Percentiles rank a stretch among this genome's conserved stretches.
These are phyloP conservation scores for Fusarium acutatum DNA, from an alignment of 2,329 filamentous ascomycete species.

Conservation along the genomic window DNA sequence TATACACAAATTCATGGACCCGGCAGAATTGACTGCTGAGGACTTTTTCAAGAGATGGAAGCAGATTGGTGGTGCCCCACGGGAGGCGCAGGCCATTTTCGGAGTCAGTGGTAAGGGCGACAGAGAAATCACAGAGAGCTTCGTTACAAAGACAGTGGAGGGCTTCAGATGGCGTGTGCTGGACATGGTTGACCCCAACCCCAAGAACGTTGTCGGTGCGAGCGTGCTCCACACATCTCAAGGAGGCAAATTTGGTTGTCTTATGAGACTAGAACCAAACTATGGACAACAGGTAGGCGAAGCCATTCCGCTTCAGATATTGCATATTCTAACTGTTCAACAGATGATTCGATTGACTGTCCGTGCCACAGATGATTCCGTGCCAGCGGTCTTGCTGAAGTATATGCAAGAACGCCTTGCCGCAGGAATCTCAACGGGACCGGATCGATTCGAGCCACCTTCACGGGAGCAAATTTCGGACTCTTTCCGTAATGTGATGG, in stretches of 20 bases:
- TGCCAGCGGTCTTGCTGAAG: constrained; percentile 82
- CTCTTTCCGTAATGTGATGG: constrained; percentile 65
- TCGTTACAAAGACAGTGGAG: constrained; percentile 76
- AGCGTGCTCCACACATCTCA: constrained; percentile 84
- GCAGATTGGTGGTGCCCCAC: constrained; percentile 88
- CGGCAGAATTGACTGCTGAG: constrained; percentile 83
- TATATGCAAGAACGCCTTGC: constrained; percentile 87
- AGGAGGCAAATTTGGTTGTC: constrained; percentile 91
- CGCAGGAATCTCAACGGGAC: constrained; percentile 55
- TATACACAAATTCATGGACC: constrained; percentile 96
- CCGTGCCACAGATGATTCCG: constrained; percentile 89
- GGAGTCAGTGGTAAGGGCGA: constrained; percentile 63
- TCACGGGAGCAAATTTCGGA: constrained; percentile 62
- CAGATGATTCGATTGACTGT: constrained; percentile 97
- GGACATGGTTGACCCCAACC: constrained; percentile 87
- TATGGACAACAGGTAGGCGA: constrained; percentile 84
- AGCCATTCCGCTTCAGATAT: not conserved
- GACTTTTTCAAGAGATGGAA: constrained; percentile 99
- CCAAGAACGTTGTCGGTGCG: constrained; percentile 91
- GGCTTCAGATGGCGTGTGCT: constrained; percentile 92
- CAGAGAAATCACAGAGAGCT: constrained; percentile 73
- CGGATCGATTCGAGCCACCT: constrained; percentile 52
- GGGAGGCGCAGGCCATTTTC: constrained; percentile 91
- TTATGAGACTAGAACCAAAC: constrained; percentile 94
- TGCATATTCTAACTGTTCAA: constrained; percentile 21